A percentile compares a stretch with the other conserved stretches of the same genome.
Evolutionary conservation across 371 early-diverging fungal species (phyloP).

Genomic region (Haplosporangium sp.): DNA sequence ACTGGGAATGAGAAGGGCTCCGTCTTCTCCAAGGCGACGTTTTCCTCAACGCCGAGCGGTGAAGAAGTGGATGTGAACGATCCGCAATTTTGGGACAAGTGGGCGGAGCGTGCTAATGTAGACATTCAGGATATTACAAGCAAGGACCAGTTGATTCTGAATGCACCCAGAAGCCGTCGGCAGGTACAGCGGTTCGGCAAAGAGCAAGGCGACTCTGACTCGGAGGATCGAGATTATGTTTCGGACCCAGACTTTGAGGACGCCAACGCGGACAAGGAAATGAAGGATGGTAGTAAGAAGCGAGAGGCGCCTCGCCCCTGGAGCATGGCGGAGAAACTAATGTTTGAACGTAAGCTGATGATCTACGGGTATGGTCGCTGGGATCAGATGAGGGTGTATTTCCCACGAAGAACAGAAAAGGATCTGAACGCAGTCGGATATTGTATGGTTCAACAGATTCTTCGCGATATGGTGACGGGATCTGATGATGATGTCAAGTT

Average conservation of each 20-base stretch:
- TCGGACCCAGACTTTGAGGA: conserved; percentile 50
- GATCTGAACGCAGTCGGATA: conserved; percentile 65
- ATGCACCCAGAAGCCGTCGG: conserved; percentile 76
- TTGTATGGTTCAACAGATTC: conserved; percentile 45
- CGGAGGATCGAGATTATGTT: conserved; percentile 49
- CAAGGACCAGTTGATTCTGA: conserved; percentile 71
- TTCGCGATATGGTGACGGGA: conserved; percentile 28
- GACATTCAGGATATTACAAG: conserved; percentile 67
- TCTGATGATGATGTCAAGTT: conserved; percentile 40
- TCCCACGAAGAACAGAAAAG: conserved; percentile 68
- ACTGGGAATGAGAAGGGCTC: conserved; percentile 79
- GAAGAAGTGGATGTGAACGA: conserved; percentile 90
- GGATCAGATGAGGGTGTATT: conserved; percentile 72
- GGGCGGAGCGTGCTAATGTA: conserved; percentile 85
- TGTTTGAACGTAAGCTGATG: conserved; percentile 86
- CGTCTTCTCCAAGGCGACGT: conserved; percentile 96
- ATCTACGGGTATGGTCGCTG: conserved; percentile 83
- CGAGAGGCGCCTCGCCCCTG: conserved; percentile 66
- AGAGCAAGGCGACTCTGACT: conserved; percentile 44
- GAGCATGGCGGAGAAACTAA: conserved; percentile 80
- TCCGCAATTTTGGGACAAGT: conserved; percentile 98
- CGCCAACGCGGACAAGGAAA: conserved; percentile 26
- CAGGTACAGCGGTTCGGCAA: conserved; percentile 67
- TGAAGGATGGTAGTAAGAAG: conserved; percentile 33
- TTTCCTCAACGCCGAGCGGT: conserved; percentile 71